Percentiles rank a stretch among this genome's conserved stretches.
Evolutionary conservation across 345 rosid species (phyloP).

Genomic region (Microcos paniculata): DNA sequence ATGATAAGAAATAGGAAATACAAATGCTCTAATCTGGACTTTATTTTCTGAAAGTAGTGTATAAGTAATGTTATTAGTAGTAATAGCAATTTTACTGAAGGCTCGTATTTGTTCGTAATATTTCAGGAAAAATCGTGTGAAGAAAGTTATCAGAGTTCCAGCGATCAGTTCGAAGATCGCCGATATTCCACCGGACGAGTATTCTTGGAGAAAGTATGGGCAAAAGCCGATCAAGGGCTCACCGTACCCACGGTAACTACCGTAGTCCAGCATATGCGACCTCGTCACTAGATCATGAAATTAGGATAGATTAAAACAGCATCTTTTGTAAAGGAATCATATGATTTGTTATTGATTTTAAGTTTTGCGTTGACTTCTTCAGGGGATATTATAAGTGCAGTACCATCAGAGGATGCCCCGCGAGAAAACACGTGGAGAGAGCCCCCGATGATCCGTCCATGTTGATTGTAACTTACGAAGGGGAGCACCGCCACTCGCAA

Average conservation of each 20-base stretch:
- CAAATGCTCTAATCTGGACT: no score
- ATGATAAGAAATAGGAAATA: neutral
- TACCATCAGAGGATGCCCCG: slow-evolving; percentile 80
- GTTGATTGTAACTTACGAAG: slow-evolving; percentile 91
- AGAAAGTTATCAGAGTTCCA: slow-evolving; percentile 74
- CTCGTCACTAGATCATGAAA: no score
- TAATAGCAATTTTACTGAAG: neutral
- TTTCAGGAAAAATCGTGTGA: slow-evolving; percentile 71
- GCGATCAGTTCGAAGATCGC: slow-evolving; percentile 88
- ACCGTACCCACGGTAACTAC: slow-evolving; percentile 82
- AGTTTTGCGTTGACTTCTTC: neutral
- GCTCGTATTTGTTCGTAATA: no score
- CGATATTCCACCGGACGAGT: slow-evolving; percentile 91
- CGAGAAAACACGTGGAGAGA: slow-evolving; percentile 96
- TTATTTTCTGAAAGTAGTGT: no score
- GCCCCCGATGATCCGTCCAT: slow-evolving; percentile 79
- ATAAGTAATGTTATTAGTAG: no score
- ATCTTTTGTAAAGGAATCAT: no score
- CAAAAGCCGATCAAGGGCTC: slow-evolving; percentile 98
- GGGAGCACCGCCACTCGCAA: slow-evolving; percentile 77
- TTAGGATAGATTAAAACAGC: neutral
- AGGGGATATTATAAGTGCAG: slow-evolving; percentile 98
- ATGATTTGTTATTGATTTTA: neutral
- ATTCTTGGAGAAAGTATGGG: slow-evolving; percentile 95
- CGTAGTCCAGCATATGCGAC: neutral